Conservation (phyloP, 2,329 filamentous ascomycete species). For the Neocucurbitaria cava region DNA sequence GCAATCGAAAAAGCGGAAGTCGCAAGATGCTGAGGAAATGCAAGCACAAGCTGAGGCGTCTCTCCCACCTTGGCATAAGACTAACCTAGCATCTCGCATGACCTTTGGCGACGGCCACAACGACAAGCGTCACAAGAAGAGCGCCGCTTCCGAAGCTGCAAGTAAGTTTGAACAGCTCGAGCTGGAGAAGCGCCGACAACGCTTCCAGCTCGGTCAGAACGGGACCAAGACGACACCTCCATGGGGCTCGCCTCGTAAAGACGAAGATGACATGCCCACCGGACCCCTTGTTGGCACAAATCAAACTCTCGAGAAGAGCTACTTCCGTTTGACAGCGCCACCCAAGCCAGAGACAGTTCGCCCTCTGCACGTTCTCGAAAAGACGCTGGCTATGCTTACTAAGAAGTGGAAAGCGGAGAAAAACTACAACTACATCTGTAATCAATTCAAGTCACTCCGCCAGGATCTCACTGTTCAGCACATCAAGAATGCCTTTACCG, state of each 20-base stretch:
- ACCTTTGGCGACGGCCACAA: conserved; percentile 62
- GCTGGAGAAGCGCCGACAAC: conserved; percentile 86
- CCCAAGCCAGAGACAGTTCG: conserved; percentile 90
- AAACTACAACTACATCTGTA: conserved; percentile 97
- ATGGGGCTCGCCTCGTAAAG: conserved; percentile 55
- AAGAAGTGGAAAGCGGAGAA: conserved; percentile 92
- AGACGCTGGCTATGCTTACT: conserved; percentile 87
- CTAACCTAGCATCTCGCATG: conserved; percentile 77
- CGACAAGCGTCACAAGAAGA: conserved; percentile 57
- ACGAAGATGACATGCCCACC: conserved; percentile 57
- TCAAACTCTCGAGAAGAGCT: conserved; percentile 86
- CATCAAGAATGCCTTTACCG: conserved; percentile 95
- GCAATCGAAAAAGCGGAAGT: conserved; percentile 83
- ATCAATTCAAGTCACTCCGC: conserved; percentile 98
- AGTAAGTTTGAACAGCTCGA: conserved; percentile 92
- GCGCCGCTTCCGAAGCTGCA: conserved; percentile 60
- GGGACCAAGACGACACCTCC: conserved; percentile 63
- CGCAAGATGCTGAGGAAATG: conserved; percentile 61
- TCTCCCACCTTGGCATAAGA: conserved; percentile 75
- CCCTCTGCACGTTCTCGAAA: conserved; percentile 77
- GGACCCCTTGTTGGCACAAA: conserved; percentile 86
- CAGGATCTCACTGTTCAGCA: conserved; percentile 98
- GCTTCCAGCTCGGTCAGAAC: conserved; percentile 70
- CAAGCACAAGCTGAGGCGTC: conserved; percentile 60
- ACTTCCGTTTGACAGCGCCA: conserved; percentile 89